Base-by-base conservation (phyloP, 495 filamentous ascomycete genomes). In the Cercophora sp. region DNA sequence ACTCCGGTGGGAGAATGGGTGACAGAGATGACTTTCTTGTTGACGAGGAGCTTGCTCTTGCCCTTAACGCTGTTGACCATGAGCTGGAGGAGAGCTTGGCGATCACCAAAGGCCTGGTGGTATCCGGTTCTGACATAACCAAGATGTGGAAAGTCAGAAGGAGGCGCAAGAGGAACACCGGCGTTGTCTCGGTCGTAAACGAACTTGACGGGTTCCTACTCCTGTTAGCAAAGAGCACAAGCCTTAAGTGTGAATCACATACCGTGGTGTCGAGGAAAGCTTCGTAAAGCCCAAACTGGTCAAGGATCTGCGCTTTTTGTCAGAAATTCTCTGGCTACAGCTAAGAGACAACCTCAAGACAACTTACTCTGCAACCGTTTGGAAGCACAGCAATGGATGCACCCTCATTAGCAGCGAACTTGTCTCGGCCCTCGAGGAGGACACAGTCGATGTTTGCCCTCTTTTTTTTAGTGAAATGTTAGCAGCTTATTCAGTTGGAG, bases 211-310 rank as follows among this genome's bases (percentile, higher is more conserved):
- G 27, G 27, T 16, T 20, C 24, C 49, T 44, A 18, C 26, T 9
- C n/a, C 10, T 18, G 19, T 5, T 22, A 10, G 22, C 15, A 41
- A 19, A 4, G n/a, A 19, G 15, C 22, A 2, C 32, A 4, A 16
- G 29, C 23, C 5, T 15, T 6, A 31, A 5, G 9, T 10, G 9
- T 4, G 45, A 35, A 34, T 8, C 16, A n/a, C 26, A 19, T 39
- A 64, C 16, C 13, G 51, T 20, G 1, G 34, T 34, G 13, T 56
- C 10, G 1, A 59, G n/a, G 5, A 66, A 39, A 1, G 18, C 18
- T 20, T 74, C 59, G 35, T 62, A 74, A 11, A 67, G 48, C 0
- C 72, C 75, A 35, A 75, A 35, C 43, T 75, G 72, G 26, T 61
- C 59, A 9, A 61, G 55, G 26, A 61, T 61, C 54, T 57, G 6